Conservation (phyloP, 352 stramenopile species). For the Phytophthora rubi region DNA sequence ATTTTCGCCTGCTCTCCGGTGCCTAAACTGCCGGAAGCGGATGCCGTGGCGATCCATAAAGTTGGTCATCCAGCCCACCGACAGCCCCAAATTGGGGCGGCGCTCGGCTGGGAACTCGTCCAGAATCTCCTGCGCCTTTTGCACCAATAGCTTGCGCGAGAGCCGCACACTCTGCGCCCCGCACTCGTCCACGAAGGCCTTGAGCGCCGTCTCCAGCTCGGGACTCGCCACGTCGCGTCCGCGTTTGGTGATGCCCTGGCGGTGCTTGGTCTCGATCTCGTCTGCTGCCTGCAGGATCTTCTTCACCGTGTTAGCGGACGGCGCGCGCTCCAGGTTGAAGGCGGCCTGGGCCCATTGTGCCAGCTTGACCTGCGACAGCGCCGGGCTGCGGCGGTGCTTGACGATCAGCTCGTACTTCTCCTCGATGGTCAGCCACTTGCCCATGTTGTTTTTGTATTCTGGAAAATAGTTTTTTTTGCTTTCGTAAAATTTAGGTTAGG, state of each 20-base stretch:
- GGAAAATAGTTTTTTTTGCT: neutral
- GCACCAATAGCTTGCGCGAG: slow-evolving; percentile 31
- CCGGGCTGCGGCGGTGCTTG: slow-evolving; percentile 27
- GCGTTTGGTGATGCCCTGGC: slow-evolving; percentile 29
- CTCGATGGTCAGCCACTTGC: slow-evolving; percentile 34
- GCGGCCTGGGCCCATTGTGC: slow-evolving; percentile 20
- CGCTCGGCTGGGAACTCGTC: slow-evolving; percentile 14
- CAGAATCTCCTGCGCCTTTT: slow-evolving; percentile 31
- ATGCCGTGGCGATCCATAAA: slow-evolving; percentile 36
- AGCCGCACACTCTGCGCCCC: slow-evolving; percentile 5
- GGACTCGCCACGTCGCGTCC: slow-evolving; percentile 30
- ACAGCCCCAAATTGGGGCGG: slow-evolving; percentile 26
- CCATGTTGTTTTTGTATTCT: slow-evolving; percentile 17
- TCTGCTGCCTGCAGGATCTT: slow-evolving; percentile 24
- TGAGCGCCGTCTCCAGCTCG: slow-evolving; percentile 27
- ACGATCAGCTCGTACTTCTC: slow-evolving; percentile 34
- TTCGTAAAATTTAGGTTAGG: no score
- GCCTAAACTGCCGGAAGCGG: slow-evolving; percentile 26
- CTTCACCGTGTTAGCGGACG: slow-evolving; percentile 29
- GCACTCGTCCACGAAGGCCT: slow-evolving; percentile 19
- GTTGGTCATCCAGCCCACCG: slow-evolving; percentile 38
- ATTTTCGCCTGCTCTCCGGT: slow-evolving; percentile 7
- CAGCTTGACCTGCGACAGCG: slow-evolving; percentile 33
- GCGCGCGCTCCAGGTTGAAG: slow-evolving; percentile 29
- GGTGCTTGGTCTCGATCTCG: slow-evolving; percentile 31